Evolutionary conservation across 306 rosid genomes (phyloP), one percentile per base, ranked within the genome.

Genomic region (Lablab purpureus): DNA sequence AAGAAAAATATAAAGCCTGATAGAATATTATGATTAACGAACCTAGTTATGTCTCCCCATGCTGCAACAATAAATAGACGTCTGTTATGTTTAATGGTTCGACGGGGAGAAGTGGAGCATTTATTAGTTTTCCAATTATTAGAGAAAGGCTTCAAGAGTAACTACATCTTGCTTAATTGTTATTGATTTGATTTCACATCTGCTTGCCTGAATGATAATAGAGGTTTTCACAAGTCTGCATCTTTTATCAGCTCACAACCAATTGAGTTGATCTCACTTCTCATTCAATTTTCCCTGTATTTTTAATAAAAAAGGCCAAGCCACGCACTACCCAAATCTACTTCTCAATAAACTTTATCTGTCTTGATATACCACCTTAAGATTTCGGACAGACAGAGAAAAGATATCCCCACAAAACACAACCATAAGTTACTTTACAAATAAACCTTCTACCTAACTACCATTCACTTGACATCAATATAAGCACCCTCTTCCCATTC

Each of bases 161-260:
- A 27, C 37, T 55, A 19, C 76, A 70, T 9, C 63, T 56, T 30
- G 25, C 71, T 47, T 75, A 49, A 49, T 52, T 18, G 41, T 69
- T 51, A 77, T 50, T 82, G 85, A 82, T 82, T 83, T 65, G 86
- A 54, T 83, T 64, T 47, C 65, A 22, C 78, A 76, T 60, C 82
- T 25, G 41, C 72, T 66, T 73, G 67, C 80, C 84, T 73, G 49
- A 80, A 80, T 73, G 69, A 80, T 37, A 70, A 37, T 14, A 59
- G 22, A 40, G 27, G 28, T 28, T 46, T 63, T 27, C 21, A 59
- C n/a, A 7, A 17, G 23, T 63, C 34, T 69, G 56, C 64, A 82
- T 75, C 37, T 25, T 68, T 41, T 66, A 63, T 76, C 43, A 52
- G 27, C 59, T 43, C 71, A 52, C 81, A 65, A 32, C 80, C 83